These are phyloP conservation scores for Adansonia madagascariensis DNA, from an alignment of 441 rosid species.

Conservation along the genomic window DNA sequence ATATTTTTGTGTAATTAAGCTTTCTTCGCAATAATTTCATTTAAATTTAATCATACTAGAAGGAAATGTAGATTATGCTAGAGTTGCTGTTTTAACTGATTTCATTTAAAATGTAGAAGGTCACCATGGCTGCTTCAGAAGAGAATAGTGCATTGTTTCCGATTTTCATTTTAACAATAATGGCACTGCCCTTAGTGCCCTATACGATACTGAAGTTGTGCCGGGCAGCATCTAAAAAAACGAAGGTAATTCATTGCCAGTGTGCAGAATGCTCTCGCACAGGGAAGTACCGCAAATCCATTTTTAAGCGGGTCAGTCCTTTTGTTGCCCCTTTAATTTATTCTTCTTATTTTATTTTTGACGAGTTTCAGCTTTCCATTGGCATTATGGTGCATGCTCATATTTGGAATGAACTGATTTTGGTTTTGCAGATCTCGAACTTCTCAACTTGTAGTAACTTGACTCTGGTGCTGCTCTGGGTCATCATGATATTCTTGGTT, in stretches of 20 bases:
- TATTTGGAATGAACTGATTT: conserved; percentile 24
- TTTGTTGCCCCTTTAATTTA: background rate
- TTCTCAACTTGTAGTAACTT: conserved; percentile 92
- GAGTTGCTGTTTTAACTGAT: conserved; percentile 23
- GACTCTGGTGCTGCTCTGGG: conserved; percentile 85
- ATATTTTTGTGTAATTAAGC: background rate
- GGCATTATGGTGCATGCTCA: background rate
- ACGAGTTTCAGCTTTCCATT: conserved; percentile 5
- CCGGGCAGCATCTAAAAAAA: conserved; percentile 69
- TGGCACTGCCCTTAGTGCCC: conserved; percentile 94
- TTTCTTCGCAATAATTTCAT: background rate
- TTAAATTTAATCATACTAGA: background rate
- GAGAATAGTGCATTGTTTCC: conserved; percentile 92
- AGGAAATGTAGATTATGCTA: conserved; percentile 20
- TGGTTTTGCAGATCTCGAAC: conserved; percentile 73
- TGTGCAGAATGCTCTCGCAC: conserved; percentile 81
- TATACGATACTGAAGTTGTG: conserved; percentile 77
- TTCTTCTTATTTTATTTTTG: conserved; percentile 8
- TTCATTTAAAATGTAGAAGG: conserved; percentile 41
- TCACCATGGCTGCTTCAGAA: conserved; percentile 84
- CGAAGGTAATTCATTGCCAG: conserved; percentile 75
- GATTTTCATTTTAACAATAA: conserved; percentile 89
- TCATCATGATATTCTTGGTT: conserved; percentile 78
- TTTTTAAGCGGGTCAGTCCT: conserved; percentile 70
- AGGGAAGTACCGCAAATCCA: conserved; percentile 82